Conservation (phyloP, 2,329 filamentous ascomycete genomes). For the Penicillium fuscoglaucum region DNA sequence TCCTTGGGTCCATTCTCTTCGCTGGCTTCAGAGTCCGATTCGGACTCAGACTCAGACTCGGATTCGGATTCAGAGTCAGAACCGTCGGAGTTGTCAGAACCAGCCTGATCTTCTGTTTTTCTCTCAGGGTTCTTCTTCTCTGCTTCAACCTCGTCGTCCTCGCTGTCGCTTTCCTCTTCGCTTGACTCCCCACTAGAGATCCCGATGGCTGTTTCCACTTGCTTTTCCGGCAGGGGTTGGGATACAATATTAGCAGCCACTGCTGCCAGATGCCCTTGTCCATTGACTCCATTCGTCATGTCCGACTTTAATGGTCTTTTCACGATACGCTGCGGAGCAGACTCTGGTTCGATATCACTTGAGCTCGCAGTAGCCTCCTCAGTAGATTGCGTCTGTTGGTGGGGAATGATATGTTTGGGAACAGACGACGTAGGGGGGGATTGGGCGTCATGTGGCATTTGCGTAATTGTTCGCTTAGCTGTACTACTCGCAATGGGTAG, state of each 20-base stretch:
- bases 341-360: background rate
- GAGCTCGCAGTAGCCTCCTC: background rate
- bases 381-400: background rate
- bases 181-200: background rate
- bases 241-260: background rate
- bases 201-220: background rate
- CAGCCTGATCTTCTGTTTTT: background rate
- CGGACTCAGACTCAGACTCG: background rate
- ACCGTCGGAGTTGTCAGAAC: background rate
- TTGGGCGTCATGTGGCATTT: slow-evolving; percentile 4
- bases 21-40: background rate
- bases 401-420: background rate
- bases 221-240: background rate
- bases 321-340: background rate
- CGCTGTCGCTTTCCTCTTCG: background rate
- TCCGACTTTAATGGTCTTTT: background rate
- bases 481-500: background rate
- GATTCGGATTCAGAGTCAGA: background rate
- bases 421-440: background rate
- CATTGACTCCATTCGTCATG: background rate
- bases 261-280: background rate
- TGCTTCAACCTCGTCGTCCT: background rate
- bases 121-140: background rate
- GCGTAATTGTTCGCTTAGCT: slow-evolving; percentile 6
- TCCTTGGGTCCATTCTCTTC: background rate